Evolutionary conservation across 192 early-diverging fungal genomes (phyloP).

Genomic region (Coemansia pectinata): DNA sequence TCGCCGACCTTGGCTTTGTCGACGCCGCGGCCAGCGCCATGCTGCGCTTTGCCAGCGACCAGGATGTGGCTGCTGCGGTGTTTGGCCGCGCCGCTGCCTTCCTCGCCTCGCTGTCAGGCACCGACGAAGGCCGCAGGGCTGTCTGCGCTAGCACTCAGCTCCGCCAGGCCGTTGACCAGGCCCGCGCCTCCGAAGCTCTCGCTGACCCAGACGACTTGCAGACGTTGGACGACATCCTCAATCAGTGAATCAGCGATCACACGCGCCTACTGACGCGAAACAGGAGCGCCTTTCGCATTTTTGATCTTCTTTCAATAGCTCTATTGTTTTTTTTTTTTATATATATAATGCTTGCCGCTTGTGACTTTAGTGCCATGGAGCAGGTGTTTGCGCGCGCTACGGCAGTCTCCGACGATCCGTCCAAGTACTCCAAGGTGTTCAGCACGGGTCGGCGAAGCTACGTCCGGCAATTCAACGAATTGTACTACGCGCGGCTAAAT

Average conservation of each 20-base stretch:
- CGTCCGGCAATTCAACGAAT: conserved; percentile 80
- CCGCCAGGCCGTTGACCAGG: background rate
- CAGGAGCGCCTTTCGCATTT: background rate
- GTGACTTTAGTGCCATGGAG: background rate
- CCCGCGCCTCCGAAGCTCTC: conserved; percentile 1
- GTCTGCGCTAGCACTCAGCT: conserved; percentile 14
- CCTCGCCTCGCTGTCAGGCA: conserved; percentile 23
- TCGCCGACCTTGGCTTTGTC: conserved; percentile 54
- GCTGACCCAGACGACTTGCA: conserved; percentile 11
- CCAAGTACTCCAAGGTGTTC: conserved; percentile 15
- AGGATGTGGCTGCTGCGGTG: conserved; percentile 30
- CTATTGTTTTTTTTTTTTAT: conserved; percentile 1
- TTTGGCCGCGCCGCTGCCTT: conserved; percentile 40
- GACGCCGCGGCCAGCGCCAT: conserved; percentile 51
- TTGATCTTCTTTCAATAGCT: background rate
- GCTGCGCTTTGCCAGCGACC: conserved; percentile 44
- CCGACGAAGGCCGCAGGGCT: conserved; percentile 15
- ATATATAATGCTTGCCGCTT: background rate
- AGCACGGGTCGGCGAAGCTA: conserved; percentile 61
- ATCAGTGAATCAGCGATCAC: background rate
- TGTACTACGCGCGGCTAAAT: conserved; percentile 79
- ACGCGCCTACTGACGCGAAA: background rate
- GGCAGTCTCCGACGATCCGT: background rate
- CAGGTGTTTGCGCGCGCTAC: background rate
- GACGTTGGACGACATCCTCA: background rate